A percentile compares a stretch with the other conserved stretches of the same genome.
Conservation (phyloP, 352 stramenopile genomes). For the Globisporangium rhizosaccharum region DNA sequence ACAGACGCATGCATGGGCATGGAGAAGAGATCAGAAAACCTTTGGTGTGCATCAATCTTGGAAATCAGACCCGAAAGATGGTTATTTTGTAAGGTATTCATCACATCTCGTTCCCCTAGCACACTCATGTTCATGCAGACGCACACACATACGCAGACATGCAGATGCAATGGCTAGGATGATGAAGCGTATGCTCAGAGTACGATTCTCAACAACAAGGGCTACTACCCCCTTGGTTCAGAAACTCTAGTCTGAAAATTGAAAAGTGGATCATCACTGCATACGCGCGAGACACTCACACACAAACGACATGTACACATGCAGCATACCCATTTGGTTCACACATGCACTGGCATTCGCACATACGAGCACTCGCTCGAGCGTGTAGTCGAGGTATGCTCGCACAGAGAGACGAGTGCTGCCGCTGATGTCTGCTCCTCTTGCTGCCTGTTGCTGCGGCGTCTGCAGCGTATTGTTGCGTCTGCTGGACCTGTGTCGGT, state of each 20-base stretch:
- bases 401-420: no score
- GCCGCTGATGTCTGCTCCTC: neutral
- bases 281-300: constrained; percentile 22
- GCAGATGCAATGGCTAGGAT: constrained; percentile 1
- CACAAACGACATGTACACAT: constrained; percentile 3
- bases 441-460: neutral
- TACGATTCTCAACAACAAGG: constrained; percentile 67
- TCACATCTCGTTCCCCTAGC: constrained; percentile 41
- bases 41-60: constrained; percentile 77
- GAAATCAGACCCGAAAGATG: constrained; percentile 91
- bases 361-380: neutral
- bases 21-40: constrained; percentile 49
- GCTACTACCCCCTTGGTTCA: constrained; percentile 87
- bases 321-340: neutral
- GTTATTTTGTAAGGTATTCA: constrained; percentile 80
- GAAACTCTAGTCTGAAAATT: constrained; percentile 91
- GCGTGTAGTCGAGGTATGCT: no score
- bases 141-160: constrained; percentile 7
- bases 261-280: constrained; percentile 77
- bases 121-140: neutral
- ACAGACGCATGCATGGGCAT: neutral
- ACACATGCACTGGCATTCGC: neutral
- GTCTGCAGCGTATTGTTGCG: no score
- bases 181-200: constrained; percentile 56
- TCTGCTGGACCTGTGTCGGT: neutral